A percentile compares a stretch with the other conserved stretches of the same genome.
Conservation (phyloP, 805 yeast species). For the Barnettozyma salicaria region DNA sequence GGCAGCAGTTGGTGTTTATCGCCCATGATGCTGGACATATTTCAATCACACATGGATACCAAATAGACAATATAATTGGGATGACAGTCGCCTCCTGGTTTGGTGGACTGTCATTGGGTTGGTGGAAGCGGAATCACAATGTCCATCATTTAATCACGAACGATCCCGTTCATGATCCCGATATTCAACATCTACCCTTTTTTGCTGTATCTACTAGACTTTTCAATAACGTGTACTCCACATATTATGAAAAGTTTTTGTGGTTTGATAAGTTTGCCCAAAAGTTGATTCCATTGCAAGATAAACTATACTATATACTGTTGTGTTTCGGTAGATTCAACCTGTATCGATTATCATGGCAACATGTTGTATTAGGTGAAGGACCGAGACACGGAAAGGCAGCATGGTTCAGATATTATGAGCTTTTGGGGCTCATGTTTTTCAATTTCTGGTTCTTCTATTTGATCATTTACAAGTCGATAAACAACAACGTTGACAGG, state of each 20-base stretch:
- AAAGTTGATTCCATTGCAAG: slow-evolving; percentile 54
- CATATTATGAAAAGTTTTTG: slow-evolving; percentile 65
- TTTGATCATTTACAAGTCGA: slow-evolving; percentile 42
- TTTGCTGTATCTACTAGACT: slow-evolving; percentile 77
- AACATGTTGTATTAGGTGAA: slow-evolving; percentile 61
- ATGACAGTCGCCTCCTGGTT: slow-evolving; percentile 66
- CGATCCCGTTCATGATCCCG: slow-evolving; percentile 92
- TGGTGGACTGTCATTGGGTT: slow-evolving; percentile 87
- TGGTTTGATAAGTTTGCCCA: slow-evolving; percentile 65
- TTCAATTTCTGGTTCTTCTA: slow-evolving; percentile 84
- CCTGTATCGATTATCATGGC: slow-evolving; percentile 76
- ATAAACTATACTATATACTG: slow-evolving; percentile 69
- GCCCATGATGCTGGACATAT: slow-evolving; percentile 92
- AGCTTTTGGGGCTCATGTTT: slow-evolving; percentile 58
- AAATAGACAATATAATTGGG: slow-evolving; percentile 68
- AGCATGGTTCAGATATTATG: slow-evolving; percentile 81
- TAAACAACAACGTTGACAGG: slow-evolving; percentile 50
- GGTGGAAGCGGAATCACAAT: slow-evolving; percentile 95
- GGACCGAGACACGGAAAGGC: slow-evolving; percentile 82
- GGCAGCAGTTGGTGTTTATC: slow-evolving; percentile 87
- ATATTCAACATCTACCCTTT: slow-evolving; percentile 87
- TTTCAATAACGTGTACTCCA: slow-evolving; percentile 65
- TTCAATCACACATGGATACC: slow-evolving; percentile 75
- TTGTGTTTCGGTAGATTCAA: slow-evolving; percentile 82
- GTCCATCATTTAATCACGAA: slow-evolving; percentile 91